Conservation (phyloP, 2,329 filamentous ascomycete genomes). For the Graphiopsis chlorocephala region DNA sequence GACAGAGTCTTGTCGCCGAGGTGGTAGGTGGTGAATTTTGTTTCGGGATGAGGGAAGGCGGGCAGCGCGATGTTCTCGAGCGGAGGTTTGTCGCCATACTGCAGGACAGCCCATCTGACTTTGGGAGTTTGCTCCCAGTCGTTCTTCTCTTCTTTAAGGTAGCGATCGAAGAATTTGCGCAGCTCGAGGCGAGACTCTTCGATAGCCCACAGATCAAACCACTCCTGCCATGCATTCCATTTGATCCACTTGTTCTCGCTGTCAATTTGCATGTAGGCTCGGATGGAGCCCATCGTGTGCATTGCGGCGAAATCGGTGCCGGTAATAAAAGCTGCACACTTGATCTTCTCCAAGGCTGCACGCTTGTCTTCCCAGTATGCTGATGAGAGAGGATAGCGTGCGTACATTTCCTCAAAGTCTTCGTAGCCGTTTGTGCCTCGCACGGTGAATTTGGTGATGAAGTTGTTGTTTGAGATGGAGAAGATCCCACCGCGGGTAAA, state of each 20-base stretch:
- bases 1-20: background rate
- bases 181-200: slow-evolving; percentile 37
- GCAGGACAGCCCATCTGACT: slow-evolving; percentile 42
- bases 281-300: slow-evolving; percentile 19
- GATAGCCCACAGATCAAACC: slow-evolving; percentile 42
- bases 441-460: slow-evolving; percentile 19
- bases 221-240: slow-evolving; percentile 41
- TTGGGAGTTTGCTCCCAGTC: slow-evolving; percentile 46
- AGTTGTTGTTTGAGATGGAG: slow-evolving; percentile 14
- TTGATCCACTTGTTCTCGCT: slow-evolving; percentile 44
- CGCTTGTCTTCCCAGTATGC: slow-evolving; percentile 20
- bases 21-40: slow-evolving; percentile 9
- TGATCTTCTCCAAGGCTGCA: slow-evolving; percentile 17
- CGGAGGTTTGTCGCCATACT: slow-evolving; percentile 33
- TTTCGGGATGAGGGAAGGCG: slow-evolving; percentile 14
- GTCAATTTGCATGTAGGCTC: slow-evolving; percentile 39
- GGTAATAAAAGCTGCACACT: slow-evolving; percentile 17
- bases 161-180: slow-evolving; percentile 37
- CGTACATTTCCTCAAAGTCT: slow-evolving; percentile 18
- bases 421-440: slow-evolving; percentile 17
- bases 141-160: slow-evolving; percentile 43
- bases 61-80: slow-evolving; percentile 18
- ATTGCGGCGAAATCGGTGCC: slow-evolving; percentile 14
- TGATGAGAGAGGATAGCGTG: slow-evolving; percentile 9
- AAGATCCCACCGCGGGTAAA: slow-evolving; percentile 6